A percentile compares a stretch with the other conserved stretches of the same genome.
Evolutionary conservation across 78 protist species (phyloP).

Genomic region (Speleostelium caveatum): DNA sequence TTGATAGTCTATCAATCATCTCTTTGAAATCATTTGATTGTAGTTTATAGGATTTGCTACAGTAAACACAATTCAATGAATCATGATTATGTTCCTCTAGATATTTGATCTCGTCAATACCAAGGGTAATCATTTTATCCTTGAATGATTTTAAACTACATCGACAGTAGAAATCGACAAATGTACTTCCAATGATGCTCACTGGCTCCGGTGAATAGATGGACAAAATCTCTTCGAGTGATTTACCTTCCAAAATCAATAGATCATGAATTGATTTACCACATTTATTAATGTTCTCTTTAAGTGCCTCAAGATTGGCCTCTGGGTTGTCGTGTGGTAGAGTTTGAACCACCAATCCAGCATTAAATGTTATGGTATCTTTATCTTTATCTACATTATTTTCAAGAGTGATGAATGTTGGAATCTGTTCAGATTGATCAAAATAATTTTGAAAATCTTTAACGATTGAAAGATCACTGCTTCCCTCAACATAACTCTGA

Average conservation of each 20-base stretch:
- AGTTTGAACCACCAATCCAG: slow-evolving; percentile 53
- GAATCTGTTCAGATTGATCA: slow-evolving; percentile 61
- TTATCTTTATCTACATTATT: not conserved
- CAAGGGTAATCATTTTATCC: slow-evolving; percentile 8
- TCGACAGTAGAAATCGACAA: slow-evolving; percentile 65
- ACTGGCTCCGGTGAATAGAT: not conserved
- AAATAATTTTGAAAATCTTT: slow-evolving; percentile 44
- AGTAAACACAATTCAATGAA: slow-evolving; percentile 35
- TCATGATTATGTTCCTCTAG: slow-evolving; percentile 41
- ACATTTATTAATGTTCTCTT: not conserved
- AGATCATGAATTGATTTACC: not conserved
- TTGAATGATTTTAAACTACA: slow-evolving; percentile 58
- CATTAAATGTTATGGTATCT: slow-evolving; percentile 24
- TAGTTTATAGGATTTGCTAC: slow-evolving; percentile 34
- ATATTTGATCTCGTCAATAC: slow-evolving; percentile 24
- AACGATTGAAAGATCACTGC: slow-evolving; percentile 14
- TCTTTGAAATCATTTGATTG: slow-evolving; percentile 31
- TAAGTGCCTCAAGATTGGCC: not conserved
- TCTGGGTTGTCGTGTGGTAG: slow-evolving; percentile 24
- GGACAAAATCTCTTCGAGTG: slow-evolving; percentile 16
- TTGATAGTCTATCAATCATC: slow-evolving; percentile 28
- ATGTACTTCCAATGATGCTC: slow-evolving; percentile 9
- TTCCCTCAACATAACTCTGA: slow-evolving; percentile 5
- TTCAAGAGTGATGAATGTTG: slow-evolving; percentile 41
- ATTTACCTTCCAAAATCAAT: slow-evolving; percentile 5